Evolutionary conservation across 192 early-diverging fungal genomes (phyloP).

Genomic region (Neocallimastix lanati): DNA sequence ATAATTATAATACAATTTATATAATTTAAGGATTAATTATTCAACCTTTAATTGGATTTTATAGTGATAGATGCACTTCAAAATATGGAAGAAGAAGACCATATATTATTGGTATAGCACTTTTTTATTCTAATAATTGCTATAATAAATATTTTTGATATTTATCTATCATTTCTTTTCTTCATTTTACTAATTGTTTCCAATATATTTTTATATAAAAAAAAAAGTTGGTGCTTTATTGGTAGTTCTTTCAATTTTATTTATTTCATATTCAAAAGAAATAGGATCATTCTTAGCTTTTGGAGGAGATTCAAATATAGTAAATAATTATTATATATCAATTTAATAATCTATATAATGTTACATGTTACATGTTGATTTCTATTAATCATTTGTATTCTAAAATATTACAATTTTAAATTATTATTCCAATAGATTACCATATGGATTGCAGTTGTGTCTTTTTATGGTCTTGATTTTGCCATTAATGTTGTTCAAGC

Average conservation of each 20-base stretch:
- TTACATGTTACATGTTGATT: too few relatives aligned
- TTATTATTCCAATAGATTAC: too few relatives aligned
- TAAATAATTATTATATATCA: neutral
- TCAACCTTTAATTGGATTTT: constrained; percentile 62
- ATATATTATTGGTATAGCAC: constrained; percentile 41
- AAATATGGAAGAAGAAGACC: constrained; percentile 64
- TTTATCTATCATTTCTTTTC: too few relatives aligned
- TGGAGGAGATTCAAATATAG: neutral
- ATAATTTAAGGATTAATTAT: constrained; percentile 26
- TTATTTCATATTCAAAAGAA: constrained; percentile 60
- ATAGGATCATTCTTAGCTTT: constrained; percentile 6
- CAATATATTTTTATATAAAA: too few relatives aligned
- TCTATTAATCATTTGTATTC: too few relatives aligned
- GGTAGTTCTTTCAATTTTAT: constrained; percentile 42
- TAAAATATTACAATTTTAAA: too few relatives aligned
- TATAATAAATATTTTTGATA: neutral
- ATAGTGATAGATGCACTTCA: constrained; percentile 60
- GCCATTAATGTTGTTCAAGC: constrained; percentile 80
- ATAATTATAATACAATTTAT: neutral
- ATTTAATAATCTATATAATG: too few relatives aligned
- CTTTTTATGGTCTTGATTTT: constrained; percentile 87
- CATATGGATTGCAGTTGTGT: constrained; percentile 44
- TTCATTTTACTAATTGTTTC: too few relatives aligned
- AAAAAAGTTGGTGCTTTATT: constrained; percentile 28
- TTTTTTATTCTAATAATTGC: neutral